Base-by-base conservation (phyloP, 768 basidiomycete species). In the Lactifluus subvellereus region DNA sequence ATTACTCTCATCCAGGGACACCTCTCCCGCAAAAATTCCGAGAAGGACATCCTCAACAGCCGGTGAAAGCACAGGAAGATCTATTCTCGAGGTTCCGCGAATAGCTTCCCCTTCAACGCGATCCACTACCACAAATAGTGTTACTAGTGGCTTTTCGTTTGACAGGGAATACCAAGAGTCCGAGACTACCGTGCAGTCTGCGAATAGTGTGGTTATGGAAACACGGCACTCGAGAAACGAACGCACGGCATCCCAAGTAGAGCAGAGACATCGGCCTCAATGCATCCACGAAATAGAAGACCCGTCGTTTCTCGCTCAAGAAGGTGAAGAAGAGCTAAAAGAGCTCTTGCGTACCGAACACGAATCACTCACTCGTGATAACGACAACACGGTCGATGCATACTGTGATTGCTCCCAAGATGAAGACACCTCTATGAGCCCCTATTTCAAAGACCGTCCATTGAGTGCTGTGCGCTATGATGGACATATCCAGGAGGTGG, bases 201-300 rank as follows among this genome's bases (percentile, higher is more conserved):
- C 60, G 62, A 71, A 38, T 65, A 72, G 66, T 43, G 68, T 69
- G 14, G 61, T 61, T 20, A 67, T 61, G 30, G 67, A 69, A 6
- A 60, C 66, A 18, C 67, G 66, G 10, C 48, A 49, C 8, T 33
- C 20, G 30, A 49, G 54, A 45, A 50, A 53, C 33, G 61, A 59
- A 30, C 49, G 33, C 32, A 49, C 66, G 27, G 60, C 64, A 20
- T 51, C 59, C 10, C 59, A 49, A 54, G 27, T 16, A 10, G 56
- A 48, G 18, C 55, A 30, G 49, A 60, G n/a, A 37, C 61, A 38
- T 35, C 45, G 8, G 18, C 66, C 60, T 20, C 64, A 33, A 60
- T 85, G 84, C 70, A 86, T 85, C 57, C 84, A 86, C 69, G 82
- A 86, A 67, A 66, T 85, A 9, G 77, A 76, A 54, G 72, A 73